Evolutionary conservation across 345 rosid species (phyloP), one percentile per base, ranked within the genome.

Genomic region (Eutrema japonicum): DNA sequence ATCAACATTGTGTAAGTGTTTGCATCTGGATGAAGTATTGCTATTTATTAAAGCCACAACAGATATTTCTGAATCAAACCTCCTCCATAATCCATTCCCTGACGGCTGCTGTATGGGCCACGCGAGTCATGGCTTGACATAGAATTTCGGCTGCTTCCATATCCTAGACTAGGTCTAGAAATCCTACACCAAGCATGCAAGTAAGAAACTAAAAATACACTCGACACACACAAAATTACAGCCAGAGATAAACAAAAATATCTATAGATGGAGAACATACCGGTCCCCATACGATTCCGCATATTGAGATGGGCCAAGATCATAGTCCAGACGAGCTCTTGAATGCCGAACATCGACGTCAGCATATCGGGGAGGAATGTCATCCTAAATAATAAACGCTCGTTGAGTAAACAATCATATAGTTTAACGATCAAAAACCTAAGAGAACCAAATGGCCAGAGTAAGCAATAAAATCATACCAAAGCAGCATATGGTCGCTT

Each of bases 241-340:
- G 27, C 26, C 29, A 71, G 45, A 70, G 59, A 33, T 53, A 46
- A 33, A 9, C 10, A 4, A 66, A 49, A 30, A 42, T 4, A 55
- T 67, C 18, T 35, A 65, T 37, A 18, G 14, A 14, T 41, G 16
- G 57, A 70, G 32, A 65, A 66, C 82, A 50, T 67, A 95, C 99
- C 97, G 86, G 76, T 95, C 98, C 57, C 86, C 83, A 68, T 88
- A 95, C 47, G 91, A 81, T 70, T 95, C 99, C 7, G 76, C 88
- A 64, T 92, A 95, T 16, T 85, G 92, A 77, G 96, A 84, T 59
- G 92, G 78, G 76, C 83, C 76, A 55, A 83, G 77, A 50, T 95
- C 96, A 79, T 92, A 92, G 78, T 95, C 99, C 75, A 95, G 57
- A 55, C 97, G 93, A 43, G 99, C 83, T 81, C 99, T 95, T 2